Base-by-base conservation (phyloP, 73 alveolate species). In the Stentor coeruleus region DNA sequence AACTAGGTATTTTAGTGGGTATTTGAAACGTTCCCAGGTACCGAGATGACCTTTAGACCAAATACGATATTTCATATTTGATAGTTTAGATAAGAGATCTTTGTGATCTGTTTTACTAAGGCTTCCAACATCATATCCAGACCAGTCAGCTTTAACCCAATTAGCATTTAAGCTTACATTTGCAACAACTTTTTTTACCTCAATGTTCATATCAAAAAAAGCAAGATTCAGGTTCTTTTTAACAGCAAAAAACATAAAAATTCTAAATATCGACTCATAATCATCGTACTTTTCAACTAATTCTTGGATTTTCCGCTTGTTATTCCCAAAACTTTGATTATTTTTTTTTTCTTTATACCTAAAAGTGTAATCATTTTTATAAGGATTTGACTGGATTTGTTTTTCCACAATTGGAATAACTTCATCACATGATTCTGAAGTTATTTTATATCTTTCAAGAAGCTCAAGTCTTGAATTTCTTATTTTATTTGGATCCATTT, bases 41-140 rank as follows among this genome's bases (percentile, higher is more conserved):
- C 83, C 74, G 37, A 35, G 14, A 35, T 14, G 6, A 20, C 83
- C 59, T 74, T 20, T 20, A 35, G 74, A 6, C 74, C 83, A 38
- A 1, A 35, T 74, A 30, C 73, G 31, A 20, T 14, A 37, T 30
- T 20, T 2, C 74, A 38, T 35, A 20, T 30, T 15, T n/a, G 73
- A 15, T 35, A 35, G n/a, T 74, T 74, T 37, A n/a, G n/a, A n/a
- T n/a, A n/a, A n/a, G n/a, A n/a, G n/a, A 35, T 74, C 74, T 30
- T 1, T 20, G 2, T 20, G n/a, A 20, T 38, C n/a, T 14, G 74
- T 33, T 3, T 74, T 2, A 14, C 15, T 6, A 2, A 14, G 0
- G 1, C 58, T 31, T 74, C 59, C 35, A 74, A 20, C 33, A 2
- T 66, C 79, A 33, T 66, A 20, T 1, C 79, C 79, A 28, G 79